Conservation (phyloP, 106 monocot genomes). For the Allium cepa region DNA sequence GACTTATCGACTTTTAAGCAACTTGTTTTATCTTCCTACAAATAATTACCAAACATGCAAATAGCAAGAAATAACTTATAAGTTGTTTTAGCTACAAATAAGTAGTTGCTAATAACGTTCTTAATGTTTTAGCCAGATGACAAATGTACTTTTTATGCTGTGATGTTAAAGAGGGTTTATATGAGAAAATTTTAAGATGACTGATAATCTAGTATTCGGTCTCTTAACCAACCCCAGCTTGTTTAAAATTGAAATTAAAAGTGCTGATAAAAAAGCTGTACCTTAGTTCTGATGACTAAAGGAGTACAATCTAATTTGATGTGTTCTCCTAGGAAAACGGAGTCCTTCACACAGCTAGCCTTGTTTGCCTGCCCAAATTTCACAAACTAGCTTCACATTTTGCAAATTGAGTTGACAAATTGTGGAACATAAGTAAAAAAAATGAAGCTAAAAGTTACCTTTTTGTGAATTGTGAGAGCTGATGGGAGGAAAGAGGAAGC, state of each 20-base stretch:
- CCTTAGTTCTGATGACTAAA: not conserved
- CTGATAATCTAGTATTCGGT: not conserved
- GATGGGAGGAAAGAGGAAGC: conserved; percentile 41
- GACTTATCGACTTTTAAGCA: too few species aligned
- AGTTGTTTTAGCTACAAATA: too few species aligned
- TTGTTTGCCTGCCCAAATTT: not conserved
- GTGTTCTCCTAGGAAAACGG: not conserved
- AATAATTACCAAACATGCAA: too few species aligned
- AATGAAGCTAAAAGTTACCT: conserved; percentile 20
- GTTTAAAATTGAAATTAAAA: not conserved
- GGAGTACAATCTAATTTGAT: not conserved
- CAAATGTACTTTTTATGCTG: too few species aligned
- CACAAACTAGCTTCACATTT: not conserved
- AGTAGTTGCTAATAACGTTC: too few species aligned
- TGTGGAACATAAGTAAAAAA: not conserved
- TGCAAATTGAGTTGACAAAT: not conserved
- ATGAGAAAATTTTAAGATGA: not conserved
- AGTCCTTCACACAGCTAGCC: not conserved
- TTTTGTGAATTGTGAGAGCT: conserved; percentile 49
- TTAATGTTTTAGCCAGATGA: too few species aligned
- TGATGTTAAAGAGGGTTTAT: not conserved
- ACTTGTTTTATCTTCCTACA: too few species aligned
- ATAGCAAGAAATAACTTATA: too few species aligned
- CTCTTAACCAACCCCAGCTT: not conserved
- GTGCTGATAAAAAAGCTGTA: not conserved